These are phyloP conservation scores for Cryptococcus amylolentus DNA, from an alignment of 1,284 basidiomycete genomes.

Conservation along the genomic window DNA sequence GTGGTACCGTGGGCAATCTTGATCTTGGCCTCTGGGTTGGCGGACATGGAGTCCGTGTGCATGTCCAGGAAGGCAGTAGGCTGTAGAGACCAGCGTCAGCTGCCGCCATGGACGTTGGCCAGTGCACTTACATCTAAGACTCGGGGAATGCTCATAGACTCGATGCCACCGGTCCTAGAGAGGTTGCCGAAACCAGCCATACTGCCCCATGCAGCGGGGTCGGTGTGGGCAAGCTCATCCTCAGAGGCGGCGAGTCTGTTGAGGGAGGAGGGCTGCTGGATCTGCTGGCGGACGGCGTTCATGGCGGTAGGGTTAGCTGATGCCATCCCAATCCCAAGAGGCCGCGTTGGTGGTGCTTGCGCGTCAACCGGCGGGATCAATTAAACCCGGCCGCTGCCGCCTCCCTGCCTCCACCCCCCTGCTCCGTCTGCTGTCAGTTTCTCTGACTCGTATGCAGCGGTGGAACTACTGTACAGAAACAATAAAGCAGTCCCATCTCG, in stretches of 20 bases:
- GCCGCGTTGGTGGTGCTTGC: constrained; percentile 3
- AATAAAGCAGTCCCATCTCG: neutral
- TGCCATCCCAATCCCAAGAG: constrained; percentile 18
- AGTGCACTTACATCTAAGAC: constrained; percentile 44
- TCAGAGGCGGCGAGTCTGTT: constrained; percentile 55
- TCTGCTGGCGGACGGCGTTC: constrained; percentile 68
- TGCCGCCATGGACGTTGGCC: neutral
- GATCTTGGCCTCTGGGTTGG: constrained; percentile 85
- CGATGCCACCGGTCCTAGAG: constrained; percentile 35
- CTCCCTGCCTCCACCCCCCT: neutral
- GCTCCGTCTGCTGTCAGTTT: neutral
- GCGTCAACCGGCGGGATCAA: constrained; percentile 4
- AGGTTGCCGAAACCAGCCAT: constrained; percentile 67
- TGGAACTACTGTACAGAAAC: neutral
- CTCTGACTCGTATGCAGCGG: neutral
- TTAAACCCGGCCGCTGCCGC: neutral
- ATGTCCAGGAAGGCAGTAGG: constrained; percentile 82
- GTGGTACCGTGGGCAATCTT: constrained; percentile 99
- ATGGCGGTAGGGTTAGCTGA: constrained; percentile 52
- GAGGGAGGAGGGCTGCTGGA: constrained; percentile 54
- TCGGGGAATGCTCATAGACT: constrained; percentile 44
- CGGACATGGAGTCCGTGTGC: constrained; percentile 86
- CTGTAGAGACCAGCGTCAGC: constrained; percentile 50
- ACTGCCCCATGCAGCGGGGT: constrained; percentile 72
- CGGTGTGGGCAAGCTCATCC: constrained; percentile 54